Evolutionary conservation across 345 rosid genomes (phyloP).

Genomic region (Reutealis trisperma): DNA sequence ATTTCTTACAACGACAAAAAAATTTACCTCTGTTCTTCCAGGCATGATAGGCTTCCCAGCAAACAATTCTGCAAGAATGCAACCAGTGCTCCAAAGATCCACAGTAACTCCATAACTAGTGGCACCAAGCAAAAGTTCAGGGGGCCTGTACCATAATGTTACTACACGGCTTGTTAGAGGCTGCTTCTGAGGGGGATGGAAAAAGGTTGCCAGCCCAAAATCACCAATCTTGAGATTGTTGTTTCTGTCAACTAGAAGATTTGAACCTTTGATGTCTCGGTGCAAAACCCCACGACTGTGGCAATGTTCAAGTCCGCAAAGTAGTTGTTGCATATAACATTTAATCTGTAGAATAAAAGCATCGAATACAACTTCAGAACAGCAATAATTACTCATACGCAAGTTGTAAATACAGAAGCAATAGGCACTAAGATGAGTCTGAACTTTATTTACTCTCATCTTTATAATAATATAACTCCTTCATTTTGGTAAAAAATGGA

Average conservation of each 20-base stretch:
- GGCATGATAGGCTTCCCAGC: constrained; percentile 72
- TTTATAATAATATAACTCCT: too few relatives aligned
- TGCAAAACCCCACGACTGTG: constrained; percentile 65
- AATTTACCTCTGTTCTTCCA: constrained; percentile 64
- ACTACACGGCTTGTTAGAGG: constrained; percentile 73
- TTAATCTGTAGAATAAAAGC: constrained; percentile 47
- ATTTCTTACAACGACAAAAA: neutral
- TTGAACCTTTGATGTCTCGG: constrained; percentile 72
- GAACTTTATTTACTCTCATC: too few relatives aligned
- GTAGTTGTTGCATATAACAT: constrained; percentile 66
- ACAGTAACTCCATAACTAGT: constrained; percentile 62
- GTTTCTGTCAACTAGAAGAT: constrained; percentile 53
- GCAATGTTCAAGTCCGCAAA: constrained; percentile 63
- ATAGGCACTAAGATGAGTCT: too few relatives aligned
- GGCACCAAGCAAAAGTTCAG: constrained; percentile 66
- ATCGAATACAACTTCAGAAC: neutral
- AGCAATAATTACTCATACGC: neutral
- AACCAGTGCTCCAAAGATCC: constrained; percentile 71
- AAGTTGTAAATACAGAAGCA: too few relatives aligned
- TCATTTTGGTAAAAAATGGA: too few relatives aligned
- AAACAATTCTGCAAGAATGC: constrained; percentile 67
- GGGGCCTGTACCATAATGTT: constrained; percentile 73
- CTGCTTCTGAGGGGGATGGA: constrained; percentile 41
- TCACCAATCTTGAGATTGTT: constrained; percentile 67
- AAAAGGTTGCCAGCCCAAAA: constrained; percentile 61